These are phyloP conservation scores for Tolypocladium ovalisporum DNA, from an alignment of 2,329 filamentous ascomycete species.

Conservation along the genomic window DNA sequence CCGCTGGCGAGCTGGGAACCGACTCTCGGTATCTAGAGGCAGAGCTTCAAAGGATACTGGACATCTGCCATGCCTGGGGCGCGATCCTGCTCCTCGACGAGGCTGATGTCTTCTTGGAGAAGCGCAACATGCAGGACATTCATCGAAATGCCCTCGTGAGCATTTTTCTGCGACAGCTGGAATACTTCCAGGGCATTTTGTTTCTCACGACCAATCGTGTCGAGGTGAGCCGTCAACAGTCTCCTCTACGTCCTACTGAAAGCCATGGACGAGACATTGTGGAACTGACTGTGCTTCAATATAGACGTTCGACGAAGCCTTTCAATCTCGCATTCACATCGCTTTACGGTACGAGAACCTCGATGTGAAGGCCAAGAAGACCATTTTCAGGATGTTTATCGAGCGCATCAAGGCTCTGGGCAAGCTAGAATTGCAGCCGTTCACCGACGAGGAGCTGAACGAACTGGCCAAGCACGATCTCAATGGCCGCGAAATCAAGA, in stretches of 20 bases:
- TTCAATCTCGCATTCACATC: constrained; percentile 80
- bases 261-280: constrained; percentile 1
- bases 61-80: constrained; percentile 78
- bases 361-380: constrained; percentile 58
- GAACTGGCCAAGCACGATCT: constrained; percentile 54
- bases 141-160: constrained; percentile 77
- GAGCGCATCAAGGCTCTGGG: constrained; percentile 58
- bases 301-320: constrained; percentile 78
- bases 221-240: constrained; percentile 31
- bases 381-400: constrained; percentile 78
- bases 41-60: constrained; percentile 73
- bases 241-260: neutral
- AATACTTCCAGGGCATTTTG: constrained; percentile 86
- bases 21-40: constrained; percentile 62
- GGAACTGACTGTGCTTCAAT: neutral
- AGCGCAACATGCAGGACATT: constrained; percentile 71
- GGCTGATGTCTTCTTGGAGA: constrained; percentile 75
- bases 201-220: constrained; percentile 87
- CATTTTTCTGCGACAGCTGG: constrained; percentile 75
- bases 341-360: constrained; percentile 72
- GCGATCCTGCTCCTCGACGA: constrained; percentile 79
- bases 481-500: constrained; percentile 68
- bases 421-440: constrained; percentile 46
- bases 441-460: constrained; percentile 58
- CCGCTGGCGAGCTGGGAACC: constrained; percentile 71